Percentiles rank a stretch among this genome's conserved stretches.
Evolutionary conservation across 768 basidiomycete genomes (phyloP).

Genomic region (Pholiota conissans): DNA sequence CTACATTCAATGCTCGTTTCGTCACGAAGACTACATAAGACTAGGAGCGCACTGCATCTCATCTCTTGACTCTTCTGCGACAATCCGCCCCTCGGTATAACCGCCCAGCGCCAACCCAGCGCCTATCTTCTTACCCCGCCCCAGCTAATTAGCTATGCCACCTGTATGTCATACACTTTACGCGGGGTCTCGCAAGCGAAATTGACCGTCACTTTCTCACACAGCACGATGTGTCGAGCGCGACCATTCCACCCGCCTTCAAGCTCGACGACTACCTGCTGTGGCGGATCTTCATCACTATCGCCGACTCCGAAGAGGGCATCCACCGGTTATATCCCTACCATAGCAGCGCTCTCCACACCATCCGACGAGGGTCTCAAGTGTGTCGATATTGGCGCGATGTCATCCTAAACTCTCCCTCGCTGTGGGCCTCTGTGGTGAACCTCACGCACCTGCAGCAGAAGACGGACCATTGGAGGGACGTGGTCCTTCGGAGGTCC

Average conservation of each 20-base stretch:
- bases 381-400: constrained; percentile 8
- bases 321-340: not conserved
- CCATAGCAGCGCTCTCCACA: not conserved
- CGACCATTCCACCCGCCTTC: not conserved
- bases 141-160: not conserved
- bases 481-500: not conserved
- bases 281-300: not conserved
- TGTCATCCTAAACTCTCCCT: constrained; percentile 5
- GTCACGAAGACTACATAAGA: not conserved
- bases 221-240: not conserved
- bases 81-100: too few species aligned
- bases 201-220: not conserved
- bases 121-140: too few species aligned
- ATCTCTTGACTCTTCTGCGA: too few species aligned
- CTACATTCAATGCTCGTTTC: not conserved
- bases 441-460: not conserved
- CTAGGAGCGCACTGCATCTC: not conserved
- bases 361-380: constrained; percentile 1
- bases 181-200: not conserved
- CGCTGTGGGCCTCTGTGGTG: constrained; percentile 4
- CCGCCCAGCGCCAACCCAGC: too few species aligned
- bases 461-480: not conserved
- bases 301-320: not conserved
- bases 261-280: not conserved
- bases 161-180: not conserved